These are phyloP conservation scores for Wickerhamiella kurtzmanii DNA, from an alignment of 805 yeast species.

Conservation along the genomic window DNA sequence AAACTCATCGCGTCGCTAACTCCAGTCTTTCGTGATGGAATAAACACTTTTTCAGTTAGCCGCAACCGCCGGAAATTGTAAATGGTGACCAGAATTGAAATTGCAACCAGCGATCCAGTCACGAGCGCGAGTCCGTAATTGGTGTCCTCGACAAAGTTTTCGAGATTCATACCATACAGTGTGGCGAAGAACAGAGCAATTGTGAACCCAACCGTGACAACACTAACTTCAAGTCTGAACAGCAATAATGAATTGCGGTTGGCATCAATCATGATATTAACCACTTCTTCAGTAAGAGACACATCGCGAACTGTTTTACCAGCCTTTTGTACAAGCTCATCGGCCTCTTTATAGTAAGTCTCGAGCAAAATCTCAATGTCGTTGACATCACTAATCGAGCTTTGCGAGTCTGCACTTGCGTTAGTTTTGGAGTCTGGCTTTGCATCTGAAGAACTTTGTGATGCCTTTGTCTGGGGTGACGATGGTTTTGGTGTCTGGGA, in stretches of 20 bases:
- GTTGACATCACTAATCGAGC: slow-evolving; percentile 8
- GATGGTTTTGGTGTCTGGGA: no score
- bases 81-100: slow-evolving; percentile 35
- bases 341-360: slow-evolving; percentile 81
- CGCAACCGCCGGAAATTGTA: slow-evolving; percentile 45
- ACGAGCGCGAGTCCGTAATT: slow-evolving; percentile 53
- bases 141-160: slow-evolving; percentile 78
- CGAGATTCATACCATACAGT: slow-evolving; percentile 88
- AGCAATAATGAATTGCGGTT: slow-evolving; percentile 84
- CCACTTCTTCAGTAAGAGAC: slow-evolving; percentile 83
- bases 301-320: slow-evolving; percentile 73
- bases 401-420: no score
- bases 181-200: slow-evolving; percentile 79
- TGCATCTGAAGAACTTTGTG: no score
- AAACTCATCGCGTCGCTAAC: slow-evolving; percentile 6
- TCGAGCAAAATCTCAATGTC: slow-evolving; percentile 82
- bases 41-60: slow-evolving; percentile 55
- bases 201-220: slow-evolving; percentile 73
- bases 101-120: slow-evolving; percentile 30
- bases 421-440: no score
- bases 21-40: slow-evolving; percentile 25
- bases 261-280: slow-evolving; percentile 80
- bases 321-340: slow-evolving; percentile 84
- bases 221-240: slow-evolving; percentile 67
- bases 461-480: no score